A percentile compares a stretch with the other conserved stretches of the same genome.
These are phyloP conservation scores for Ophidiomyces ophidiicola DNA, from an alignment of 2,329 filamentous ascomycete species.

Conservation along the genomic window DNA sequence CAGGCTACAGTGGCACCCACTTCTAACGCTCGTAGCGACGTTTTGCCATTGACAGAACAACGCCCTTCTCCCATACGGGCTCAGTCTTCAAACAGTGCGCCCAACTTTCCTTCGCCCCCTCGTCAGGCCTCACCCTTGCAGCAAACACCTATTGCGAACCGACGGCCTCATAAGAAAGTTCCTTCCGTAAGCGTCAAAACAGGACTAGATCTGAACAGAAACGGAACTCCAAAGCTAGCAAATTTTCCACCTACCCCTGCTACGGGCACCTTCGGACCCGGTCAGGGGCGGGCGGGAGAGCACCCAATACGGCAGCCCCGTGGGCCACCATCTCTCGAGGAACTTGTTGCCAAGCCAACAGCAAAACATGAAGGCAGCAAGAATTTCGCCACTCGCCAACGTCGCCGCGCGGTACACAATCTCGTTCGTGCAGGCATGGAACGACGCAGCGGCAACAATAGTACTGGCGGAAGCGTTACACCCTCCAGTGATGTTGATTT, in stretches of 20 bases:
- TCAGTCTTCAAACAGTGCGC: conserved; percentile 31
- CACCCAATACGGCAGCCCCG: conserved; percentile 88
- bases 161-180: conserved; percentile 85
- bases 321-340: conserved; percentile 80
- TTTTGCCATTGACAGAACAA: conserved; percentile 63
- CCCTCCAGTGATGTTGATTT: conserved; percentile 73
- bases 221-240: conserved; percentile 61
- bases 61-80: conserved; percentile 40
- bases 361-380: conserved; percentile 89
- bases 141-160: conserved; percentile 56
- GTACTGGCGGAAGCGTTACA: conserved; percentile 63
- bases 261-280: conserved; percentile 80
- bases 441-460: conserved; percentile 53
- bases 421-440: conserved; percentile 81
- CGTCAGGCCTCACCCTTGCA: conserved; percentile 9
- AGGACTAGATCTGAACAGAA: conserved; percentile 37
- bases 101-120: conserved; percentile 9
- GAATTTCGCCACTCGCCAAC: conserved; percentile 90
- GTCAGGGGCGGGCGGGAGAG: conserved; percentile 83
- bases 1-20: conserved; percentile 43
- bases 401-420: conserved; percentile 81
- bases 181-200: conserved; percentile 48
- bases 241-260: conserved; percentile 68
- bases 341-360: conserved; percentile 79
- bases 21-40: conserved; percentile 60